Evolutionary conservation across 192 early-diverging fungal species (phyloP).

Genomic region (Allomyces macrogynus): DNA sequence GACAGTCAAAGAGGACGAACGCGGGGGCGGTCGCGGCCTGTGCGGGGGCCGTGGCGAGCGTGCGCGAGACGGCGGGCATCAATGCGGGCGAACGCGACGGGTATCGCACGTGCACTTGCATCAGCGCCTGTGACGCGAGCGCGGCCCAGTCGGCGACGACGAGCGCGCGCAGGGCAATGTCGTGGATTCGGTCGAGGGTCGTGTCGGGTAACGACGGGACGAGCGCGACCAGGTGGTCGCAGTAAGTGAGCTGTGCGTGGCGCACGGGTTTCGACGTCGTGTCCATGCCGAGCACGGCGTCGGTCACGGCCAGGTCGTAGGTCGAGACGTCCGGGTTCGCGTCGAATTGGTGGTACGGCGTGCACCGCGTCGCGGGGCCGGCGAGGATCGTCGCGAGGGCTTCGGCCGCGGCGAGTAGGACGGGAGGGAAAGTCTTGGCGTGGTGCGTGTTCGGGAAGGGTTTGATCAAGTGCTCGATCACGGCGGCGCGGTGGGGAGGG

Average conservation of each 20-base stretch:
- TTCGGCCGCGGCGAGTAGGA: background rate
- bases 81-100: background rate
- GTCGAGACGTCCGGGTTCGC: background rate
- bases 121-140: background rate
- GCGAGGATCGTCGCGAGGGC: background rate
- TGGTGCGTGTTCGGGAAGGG: too few relatives aligned
- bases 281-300: background rate
- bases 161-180: background rate
- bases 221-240: background rate
- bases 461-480: too few relatives aligned
- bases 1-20: background rate
- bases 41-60: background rate
- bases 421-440: background rate
- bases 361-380: background rate
- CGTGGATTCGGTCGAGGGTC: background rate
- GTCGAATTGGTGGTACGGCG: background rate
- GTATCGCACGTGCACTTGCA: background rate
- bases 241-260: background rate
- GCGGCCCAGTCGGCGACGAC: background rate
- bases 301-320: background rate
- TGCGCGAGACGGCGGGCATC: background rate
- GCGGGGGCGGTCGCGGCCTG: background rate
- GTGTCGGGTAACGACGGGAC: background rate
- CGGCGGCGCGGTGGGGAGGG: too few relatives aligned
- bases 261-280: background rate